Evolutionary conservation across 1,139 yeast species (phyloP).

Genomic region (Saccharomycopsis hybrid): DNA sequence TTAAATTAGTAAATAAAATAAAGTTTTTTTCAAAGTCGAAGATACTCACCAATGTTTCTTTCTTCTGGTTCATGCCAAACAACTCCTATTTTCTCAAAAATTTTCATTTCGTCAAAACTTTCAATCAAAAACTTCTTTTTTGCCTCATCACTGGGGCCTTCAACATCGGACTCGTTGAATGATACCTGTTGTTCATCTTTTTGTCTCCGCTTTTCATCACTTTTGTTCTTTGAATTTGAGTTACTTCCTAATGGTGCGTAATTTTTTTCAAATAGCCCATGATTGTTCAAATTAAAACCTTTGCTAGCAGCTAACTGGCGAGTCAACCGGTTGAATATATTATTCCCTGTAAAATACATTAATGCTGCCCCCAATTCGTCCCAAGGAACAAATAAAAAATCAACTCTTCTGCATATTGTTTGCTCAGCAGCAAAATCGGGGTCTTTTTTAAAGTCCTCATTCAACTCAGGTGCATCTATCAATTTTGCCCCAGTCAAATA

Average conservation of each 20-base stretch:
- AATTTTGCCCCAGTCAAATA: conserved; percentile 16
- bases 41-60: conserved; percentile 33
- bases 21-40: conserved; percentile 2
- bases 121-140: conserved; percentile 33
- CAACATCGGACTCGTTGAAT: conserved; percentile 16
- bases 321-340: conserved; percentile 46
- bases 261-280: conserved; percentile 37
- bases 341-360: conserved; percentile 55
- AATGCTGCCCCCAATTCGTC: conserved; percentile 45
- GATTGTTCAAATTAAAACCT: conserved; percentile 42
- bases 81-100: conserved; percentile 42
- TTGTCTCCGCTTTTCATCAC: conserved; percentile 2
- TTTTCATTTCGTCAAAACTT: conserved; percentile 39
- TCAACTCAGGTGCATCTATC: neutral
- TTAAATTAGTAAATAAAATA: no score
- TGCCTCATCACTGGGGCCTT: conserved; percentile 17
- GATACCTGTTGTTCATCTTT: conserved; percentile 14
- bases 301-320: conserved; percentile 40
- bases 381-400: conserved; percentile 47
- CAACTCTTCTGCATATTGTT: conserved; percentile 47
- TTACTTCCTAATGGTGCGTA: neutral
- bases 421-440: conserved; percentile 22
- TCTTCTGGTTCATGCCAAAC: conserved; percentile 40
- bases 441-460: neutral
- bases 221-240: neutral